These are phyloP conservation scores for Tricholoma terreum DNA, from an alignment of 768 basidiomycete species.

Conservation along the genomic window DNA sequence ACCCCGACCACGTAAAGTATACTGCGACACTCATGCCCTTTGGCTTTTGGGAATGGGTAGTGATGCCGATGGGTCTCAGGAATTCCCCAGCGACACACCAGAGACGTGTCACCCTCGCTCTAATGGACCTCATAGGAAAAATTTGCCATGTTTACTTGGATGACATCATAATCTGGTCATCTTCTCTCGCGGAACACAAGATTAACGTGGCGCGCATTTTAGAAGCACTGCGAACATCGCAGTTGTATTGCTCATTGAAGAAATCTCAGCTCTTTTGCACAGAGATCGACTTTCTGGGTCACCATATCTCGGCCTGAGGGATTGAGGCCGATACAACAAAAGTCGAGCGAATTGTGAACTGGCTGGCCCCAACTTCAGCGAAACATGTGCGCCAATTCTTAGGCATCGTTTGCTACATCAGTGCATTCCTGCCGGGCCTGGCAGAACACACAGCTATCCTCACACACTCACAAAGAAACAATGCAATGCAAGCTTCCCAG, in stretches of 20 bases:
- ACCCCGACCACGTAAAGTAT: neutral
- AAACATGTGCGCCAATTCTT: constrained; percentile 16
- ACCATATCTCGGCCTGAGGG: neutral
- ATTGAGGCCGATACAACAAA: neutral
- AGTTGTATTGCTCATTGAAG: neutral
- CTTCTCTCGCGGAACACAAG: no score
- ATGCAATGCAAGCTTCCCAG: no score
- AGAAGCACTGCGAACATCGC: neutral
- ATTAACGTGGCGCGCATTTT: neutral
- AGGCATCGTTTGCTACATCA: constrained; percentile 20
- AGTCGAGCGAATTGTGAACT: neutral
- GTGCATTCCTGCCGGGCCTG: constrained; percentile 19
- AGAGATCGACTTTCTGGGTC: neutral
- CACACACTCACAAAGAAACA: neutral
- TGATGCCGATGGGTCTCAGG: neutral
- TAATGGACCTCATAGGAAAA: no score
- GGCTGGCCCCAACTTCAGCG: neutral
- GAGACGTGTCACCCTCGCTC: no score
- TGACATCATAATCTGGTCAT: no score
- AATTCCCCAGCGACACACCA: neutral
- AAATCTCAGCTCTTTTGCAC: neutral
- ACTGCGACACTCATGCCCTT: neutral
- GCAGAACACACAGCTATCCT: constrained; percentile 10
- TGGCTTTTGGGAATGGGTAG: neutral
- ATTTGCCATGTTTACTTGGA: no score